These are phyloP conservation scores for Apiospora aurea DNA, from an alignment of 2,329 filamentous ascomycete genomes.

Conservation along the genomic window DNA sequence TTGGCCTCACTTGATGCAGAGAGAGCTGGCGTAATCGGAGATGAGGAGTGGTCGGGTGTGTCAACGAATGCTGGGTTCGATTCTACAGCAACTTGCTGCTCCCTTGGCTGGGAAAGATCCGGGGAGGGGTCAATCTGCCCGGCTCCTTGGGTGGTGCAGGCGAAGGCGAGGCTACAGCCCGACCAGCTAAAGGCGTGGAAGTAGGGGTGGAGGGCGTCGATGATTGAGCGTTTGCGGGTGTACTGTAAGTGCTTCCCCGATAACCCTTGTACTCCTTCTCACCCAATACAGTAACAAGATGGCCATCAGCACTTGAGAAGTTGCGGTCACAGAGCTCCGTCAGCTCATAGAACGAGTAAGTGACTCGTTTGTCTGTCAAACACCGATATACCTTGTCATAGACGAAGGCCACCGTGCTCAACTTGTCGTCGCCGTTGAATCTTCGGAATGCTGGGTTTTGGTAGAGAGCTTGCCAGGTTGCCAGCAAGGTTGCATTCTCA, in stretches of 20 bases:
- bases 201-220: neutral
- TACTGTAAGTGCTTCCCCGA: neutral
- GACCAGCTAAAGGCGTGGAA: neutral
- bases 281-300: too few species aligned
- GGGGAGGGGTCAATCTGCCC: slow-evolving; percentile 5
- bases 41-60: neutral
- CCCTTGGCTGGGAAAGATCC: neutral
- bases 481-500: neutral
- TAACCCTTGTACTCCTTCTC: neutral
- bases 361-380: neutral
- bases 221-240: neutral
- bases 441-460: neutral
- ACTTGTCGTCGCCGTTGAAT: neutral
- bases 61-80: neutral
- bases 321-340: neutral
- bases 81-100: neutral
- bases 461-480: neutral
- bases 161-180: neutral
- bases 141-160: neutral
- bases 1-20: neutral
- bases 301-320: neutral
- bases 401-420: neutral
- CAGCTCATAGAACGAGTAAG: neutral
- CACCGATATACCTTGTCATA: neutral
- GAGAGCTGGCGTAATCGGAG: neutral